Percentiles rank a stretch among this genome's conserved stretches.
Evolutionary conservation across 495 filamentous ascomycete genomes (phyloP).

Genomic region (Penicillium paxilli): DNA sequence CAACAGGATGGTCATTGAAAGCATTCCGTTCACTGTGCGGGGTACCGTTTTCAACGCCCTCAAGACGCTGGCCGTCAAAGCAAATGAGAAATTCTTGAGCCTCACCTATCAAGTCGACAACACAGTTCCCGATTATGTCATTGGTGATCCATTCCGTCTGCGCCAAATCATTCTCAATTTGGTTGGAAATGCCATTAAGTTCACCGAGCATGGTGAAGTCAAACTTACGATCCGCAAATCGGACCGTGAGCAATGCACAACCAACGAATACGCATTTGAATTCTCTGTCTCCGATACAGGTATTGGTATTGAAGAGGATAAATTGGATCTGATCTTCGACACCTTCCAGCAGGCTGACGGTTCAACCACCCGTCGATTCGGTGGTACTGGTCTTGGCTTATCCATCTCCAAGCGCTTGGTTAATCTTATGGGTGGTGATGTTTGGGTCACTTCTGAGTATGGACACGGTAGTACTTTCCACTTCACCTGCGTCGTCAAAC

Average conservation of each 20-base stretch:
- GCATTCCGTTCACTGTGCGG: constrained; percentile 93
- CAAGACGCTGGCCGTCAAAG: constrained; percentile 93
- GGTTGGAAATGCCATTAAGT: constrained; percentile 73
- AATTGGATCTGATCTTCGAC: constrained; percentile 97
- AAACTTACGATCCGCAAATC: constrained; percentile 85
- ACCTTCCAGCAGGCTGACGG: constrained; percentile 99
- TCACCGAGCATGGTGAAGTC: constrained; percentile 96
- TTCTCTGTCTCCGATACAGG: constrained; percentile 97
- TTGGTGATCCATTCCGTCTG: constrained; percentile 94
- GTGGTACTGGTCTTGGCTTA: constrained; percentile 91
- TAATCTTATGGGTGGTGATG: constrained; percentile 94
- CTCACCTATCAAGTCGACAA: constrained; percentile 93
- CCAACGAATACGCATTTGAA: constrained; percentile 87
- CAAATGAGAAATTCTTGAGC: constrained; percentile 95
- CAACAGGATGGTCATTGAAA: constrained; percentile 98
- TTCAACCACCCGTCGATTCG: constrained; percentile 95
- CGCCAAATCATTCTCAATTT: constrained; percentile 82
- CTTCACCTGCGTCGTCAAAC: constrained; percentile 92
- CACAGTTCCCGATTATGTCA: constrained; percentile 92
- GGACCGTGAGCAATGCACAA: constrained; percentile 62
- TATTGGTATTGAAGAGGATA: constrained; percentile 94
- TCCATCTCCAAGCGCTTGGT: constrained; percentile 96
- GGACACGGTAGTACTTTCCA: constrained; percentile 94
- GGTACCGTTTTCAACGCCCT: constrained; percentile 97
- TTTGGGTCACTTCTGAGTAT: constrained; percentile 95